Conservation (phyloP, 768 basidiomycete species). For the Pseudohyphozyma bogoriensis region DNA sequence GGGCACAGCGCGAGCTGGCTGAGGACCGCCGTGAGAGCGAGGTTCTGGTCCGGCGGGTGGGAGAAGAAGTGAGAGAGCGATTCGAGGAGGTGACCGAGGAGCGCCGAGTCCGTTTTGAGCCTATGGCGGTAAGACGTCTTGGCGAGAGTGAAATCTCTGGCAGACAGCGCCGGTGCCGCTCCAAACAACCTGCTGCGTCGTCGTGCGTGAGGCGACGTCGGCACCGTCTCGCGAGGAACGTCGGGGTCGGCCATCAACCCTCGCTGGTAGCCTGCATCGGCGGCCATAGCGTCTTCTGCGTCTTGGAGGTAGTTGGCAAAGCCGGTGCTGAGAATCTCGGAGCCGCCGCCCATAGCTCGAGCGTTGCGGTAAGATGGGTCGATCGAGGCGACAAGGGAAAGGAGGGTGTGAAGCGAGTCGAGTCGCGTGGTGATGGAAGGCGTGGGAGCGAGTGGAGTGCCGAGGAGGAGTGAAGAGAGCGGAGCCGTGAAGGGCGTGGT, state of each 20-base stretch:
- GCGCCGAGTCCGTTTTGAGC: conserved; percentile 66
- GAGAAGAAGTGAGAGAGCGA: conserved; percentile 67
- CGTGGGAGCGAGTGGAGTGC: conserved; percentile 1
- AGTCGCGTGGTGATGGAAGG: conserved; percentile 26
- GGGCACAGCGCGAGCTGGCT: conserved; percentile 75
- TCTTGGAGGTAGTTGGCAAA: conserved; percentile 37
- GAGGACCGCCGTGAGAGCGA: conserved; percentile 73
- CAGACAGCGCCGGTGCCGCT: background rate
- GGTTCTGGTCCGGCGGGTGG: conserved; percentile 75
- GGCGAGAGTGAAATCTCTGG: conserved; percentile 2
- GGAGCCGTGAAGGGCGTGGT: background rate
- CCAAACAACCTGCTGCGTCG: conserved; percentile 17
- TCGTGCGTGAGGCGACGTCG: conserved; percentile 8
- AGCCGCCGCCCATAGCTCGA: background rate
- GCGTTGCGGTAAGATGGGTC: conserved; percentile 26
- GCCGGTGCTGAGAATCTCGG: conserved; percentile 22
- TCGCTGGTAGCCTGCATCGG: conserved; percentile 24
- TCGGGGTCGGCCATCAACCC: conserved; percentile 5
- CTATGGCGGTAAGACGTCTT: conserved; percentile 44
- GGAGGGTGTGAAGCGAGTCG: conserved; percentile 34
- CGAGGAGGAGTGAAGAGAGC: background rate
- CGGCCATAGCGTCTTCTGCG: conserved; percentile 25
- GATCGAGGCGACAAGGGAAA: conserved; percentile 32
- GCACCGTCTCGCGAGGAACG: background rate
- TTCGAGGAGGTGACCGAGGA: conserved; percentile 61